Evolutionary conservation across 2,329 filamentous ascomycete species (phyloP).

Genomic region (Corniculantispora saksenae): DNA sequence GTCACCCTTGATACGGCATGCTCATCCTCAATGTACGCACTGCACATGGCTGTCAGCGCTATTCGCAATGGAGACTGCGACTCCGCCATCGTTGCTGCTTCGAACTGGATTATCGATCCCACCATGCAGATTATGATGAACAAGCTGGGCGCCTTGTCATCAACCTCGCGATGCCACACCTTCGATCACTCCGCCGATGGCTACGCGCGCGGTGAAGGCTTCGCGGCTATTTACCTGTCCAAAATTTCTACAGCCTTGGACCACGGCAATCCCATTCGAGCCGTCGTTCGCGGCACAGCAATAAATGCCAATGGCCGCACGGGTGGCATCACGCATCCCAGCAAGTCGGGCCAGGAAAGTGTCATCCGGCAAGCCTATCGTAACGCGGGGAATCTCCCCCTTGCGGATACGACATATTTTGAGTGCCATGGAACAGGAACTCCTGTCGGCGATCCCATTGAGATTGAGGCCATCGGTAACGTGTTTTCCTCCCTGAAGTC

Average conservation of each 20-base stretch:
- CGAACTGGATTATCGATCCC: too few relatives aligned
- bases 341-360: slow-evolving; percentile 18
- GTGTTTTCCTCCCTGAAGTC: slow-evolving; percentile 30
- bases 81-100: slow-evolving; percentile 34
- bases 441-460: slow-evolving; percentile 42
- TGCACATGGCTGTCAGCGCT: slow-evolving; percentile 53
- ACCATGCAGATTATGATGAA: too few relatives aligned
- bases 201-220: neutral
- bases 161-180: too few relatives aligned
- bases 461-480: slow-evolving; percentile 39
- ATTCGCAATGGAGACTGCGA: too few relatives aligned
- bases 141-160: too few relatives aligned
- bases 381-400: too few relatives aligned
- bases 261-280: slow-evolving; percentile 34
- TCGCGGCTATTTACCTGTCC: neutral
- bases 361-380: slow-evolving; percentile 33
- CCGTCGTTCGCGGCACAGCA: slow-evolving; percentile 34
- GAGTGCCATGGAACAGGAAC: slow-evolving; percentile 51
- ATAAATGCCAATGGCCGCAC: too few relatives aligned
- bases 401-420: slow-evolving; percentile 22
- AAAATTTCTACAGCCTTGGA: slow-evolving; percentile 32
- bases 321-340: slow-evolving; percentile 6
- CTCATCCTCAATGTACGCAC: slow-evolving; percentile 47
- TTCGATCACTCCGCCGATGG: too few relatives aligned
- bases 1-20: slow-evolving; percentile 54